phyloP scores from a whole-genome alignment of 2,329 filamentous ascomycete species.

The Neocucurbitaria cava region DNA sequence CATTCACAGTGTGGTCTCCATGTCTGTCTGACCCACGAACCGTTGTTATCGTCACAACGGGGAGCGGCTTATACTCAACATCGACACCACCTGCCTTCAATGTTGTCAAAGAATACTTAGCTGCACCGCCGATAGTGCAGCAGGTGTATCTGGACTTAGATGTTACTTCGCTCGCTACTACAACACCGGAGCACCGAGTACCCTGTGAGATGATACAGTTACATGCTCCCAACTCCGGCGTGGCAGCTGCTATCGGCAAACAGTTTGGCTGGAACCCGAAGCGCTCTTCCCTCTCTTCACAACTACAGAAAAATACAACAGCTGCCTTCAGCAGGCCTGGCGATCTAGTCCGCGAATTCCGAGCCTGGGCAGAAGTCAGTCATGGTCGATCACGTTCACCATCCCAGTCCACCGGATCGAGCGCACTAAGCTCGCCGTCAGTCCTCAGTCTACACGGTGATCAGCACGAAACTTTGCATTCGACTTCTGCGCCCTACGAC shows the following conservation, averaged over 20 bases:
- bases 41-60: constrained; percentile 32
- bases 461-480: background rate
- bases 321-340: constrained; percentile 31
- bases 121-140: constrained; percentile 23
- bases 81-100: constrained; percentile 27
- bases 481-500: background rate
- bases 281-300: constrained; percentile 28
- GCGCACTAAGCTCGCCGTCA: background rate
- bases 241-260: constrained; percentile 37
- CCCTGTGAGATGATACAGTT: constrained; percentile 34
- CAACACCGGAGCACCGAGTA: constrained; percentile 22
- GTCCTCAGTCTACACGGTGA: background rate
- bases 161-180: constrained; percentile 25
- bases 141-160: constrained; percentile 35
- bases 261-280: constrained; percentile 41
- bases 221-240: constrained; percentile 22
- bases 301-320: constrained; percentile 19
- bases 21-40: constrained; percentile 22
- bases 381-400: constrained; percentile 13
- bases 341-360: constrained; percentile 37
- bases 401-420: constrained; percentile 5
- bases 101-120: constrained; percentile 21
- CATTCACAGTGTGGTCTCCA: constrained; percentile 39
- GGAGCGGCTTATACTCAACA: constrained; percentile 24
- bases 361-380: constrained; percentile 39